A percentile compares a stretch with the other conserved stretches of the same genome.
These are phyloP conservation scores for Boletus chippewaensis DNA, from an alignment of 1,284 basidiomycete genomes.

Conservation along the genomic window DNA sequence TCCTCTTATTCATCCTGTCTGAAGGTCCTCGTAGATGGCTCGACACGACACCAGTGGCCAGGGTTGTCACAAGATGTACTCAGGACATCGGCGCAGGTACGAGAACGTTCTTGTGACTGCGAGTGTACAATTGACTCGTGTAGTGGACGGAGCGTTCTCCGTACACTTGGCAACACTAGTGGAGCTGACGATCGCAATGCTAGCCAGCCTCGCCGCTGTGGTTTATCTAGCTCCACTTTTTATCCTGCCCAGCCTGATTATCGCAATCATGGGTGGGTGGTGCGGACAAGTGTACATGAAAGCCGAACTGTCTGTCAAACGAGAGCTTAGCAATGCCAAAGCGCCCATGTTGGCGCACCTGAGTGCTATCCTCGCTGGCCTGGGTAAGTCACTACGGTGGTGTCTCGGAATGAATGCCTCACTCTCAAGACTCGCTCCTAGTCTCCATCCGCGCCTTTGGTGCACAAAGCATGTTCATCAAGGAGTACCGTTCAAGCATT, in stretches of 20 bases:
- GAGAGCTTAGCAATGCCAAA: conserved; percentile 40
- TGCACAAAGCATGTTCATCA: conserved; percentile 42
- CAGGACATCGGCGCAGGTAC: conserved; percentile 20
- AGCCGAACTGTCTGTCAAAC: conserved; percentile 42
- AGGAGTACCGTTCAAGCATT: conserved; percentile 42
- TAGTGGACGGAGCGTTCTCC: conserved; percentile 11
- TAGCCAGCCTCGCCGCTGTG: conserved; percentile 38
- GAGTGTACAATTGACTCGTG: conserved; percentile 2
- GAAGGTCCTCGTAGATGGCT: conserved; percentile 33
- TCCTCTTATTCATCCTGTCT: background rate
- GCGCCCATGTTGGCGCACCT: conserved; percentile 41
- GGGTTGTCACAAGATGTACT: conserved; percentile 19
- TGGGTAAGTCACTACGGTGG: conserved; percentile 38
- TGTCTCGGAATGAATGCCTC: background rate
- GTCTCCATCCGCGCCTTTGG: conserved; percentile 59
- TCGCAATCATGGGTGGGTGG: conserved; percentile 40
- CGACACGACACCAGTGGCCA: conserved; percentile 35
- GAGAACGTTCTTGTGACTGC: conserved; percentile 1
- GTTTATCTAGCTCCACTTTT: conserved; percentile 40
- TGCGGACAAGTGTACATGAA: conserved; percentile 38
- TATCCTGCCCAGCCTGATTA: conserved; percentile 30
- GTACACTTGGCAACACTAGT: background rate
- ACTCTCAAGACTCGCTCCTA: conserved; percentile 17
- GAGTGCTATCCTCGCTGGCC: conserved; percentile 41
- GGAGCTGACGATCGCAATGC: conserved; percentile 19